Percentiles rank a stretch among this genome's conserved stretches.
These are phyloP conservation scores for Scalesia atractyloides DNA, from an alignment of 129 eudicot species.

Conservation along the genomic window DNA sequence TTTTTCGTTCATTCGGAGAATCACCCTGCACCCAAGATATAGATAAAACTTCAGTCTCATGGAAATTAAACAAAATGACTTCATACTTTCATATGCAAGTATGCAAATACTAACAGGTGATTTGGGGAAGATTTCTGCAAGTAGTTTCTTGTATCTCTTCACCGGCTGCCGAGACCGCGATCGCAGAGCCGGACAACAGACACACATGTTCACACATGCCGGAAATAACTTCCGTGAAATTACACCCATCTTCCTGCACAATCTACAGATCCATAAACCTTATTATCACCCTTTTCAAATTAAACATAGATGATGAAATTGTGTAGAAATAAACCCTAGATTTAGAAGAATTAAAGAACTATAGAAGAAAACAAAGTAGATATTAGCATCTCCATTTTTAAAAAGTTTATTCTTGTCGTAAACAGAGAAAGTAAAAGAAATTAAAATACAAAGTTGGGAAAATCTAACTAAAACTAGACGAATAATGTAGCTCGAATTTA, in stretches of 20 bases:
- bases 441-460: neutral
- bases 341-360: neutral
- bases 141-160: conserved; percentile 88
- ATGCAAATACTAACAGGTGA: conserved; percentile 67
- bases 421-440: neutral
- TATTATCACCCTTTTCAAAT: neutral
- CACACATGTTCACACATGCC: conserved; percentile 95
- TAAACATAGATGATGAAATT: neutral
- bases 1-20: conserved; percentile 68
- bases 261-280: conserved; percentile 4
- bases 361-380: neutral
- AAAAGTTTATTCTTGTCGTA: neutral
- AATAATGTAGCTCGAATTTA: conserved; percentile 15
- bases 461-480: neutral
- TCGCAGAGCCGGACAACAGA: conserved; percentile 94
- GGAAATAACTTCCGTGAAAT: conserved; percentile 90
- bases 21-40: conserved; percentile 61
- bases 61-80: conserved; percentile 2
- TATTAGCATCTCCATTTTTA: neutral
- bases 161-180: conserved; percentile 94
- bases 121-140: conserved; percentile 86
- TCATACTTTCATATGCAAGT: neutral
- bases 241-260: conserved; percentile 75
- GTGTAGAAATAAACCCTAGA: neutral
- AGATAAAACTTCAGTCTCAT: conserved; percentile 4